Base-by-base conservation (phyloP, 768 basidiomycete genomes). In the Tulasnella calospora region DNA sequence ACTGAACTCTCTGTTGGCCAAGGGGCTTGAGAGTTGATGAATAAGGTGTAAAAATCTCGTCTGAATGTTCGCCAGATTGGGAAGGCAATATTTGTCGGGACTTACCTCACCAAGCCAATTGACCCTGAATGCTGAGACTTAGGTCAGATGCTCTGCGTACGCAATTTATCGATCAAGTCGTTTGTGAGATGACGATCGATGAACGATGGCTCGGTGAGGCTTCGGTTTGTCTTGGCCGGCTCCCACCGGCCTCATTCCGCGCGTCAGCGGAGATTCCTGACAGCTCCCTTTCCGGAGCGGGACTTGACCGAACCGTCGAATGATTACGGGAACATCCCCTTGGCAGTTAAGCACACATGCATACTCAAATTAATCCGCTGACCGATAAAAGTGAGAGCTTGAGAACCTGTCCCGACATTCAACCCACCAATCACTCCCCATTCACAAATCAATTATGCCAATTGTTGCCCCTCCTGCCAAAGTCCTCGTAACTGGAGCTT, bases 401-500 rank as follows among this genome's bases (percentile, higher is more conserved):
- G 51, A 12, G 23, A 3, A 17, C 10, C 7, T 51, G 7, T 51
- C 51, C n/a, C 7, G n/a, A 23, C 51, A 23, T n/a, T n/a, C 51
- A 51, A 51, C 3, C 9, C 23, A 23, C 21, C 21, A 21, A 51
- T 21, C 51, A 51, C 23, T 51, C n/a, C 51, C n/a, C 51, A 8
- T n/a, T n/a, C 51, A n/a, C 51, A n/a, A 51, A 51, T 9, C 21
- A 51, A 75, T 23, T 12, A 80, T 80, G 79, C 72, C 79, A 74
- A 55, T 73, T 71, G 73, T 80, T 12, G 21, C 71, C 47, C 47
- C 78, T 12, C 79, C 79, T 36, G 71, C 79, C 15, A 79, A 44
- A 46, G 76, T 80, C 19, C 79, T 80, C 41, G 79, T 80, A 51
- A 78, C 79, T 5, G 79, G 79, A n/a, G 77, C 78, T 8, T 79